phyloP scores from a whole-genome alignment of 1,284 basidiomycete genomes.

The Golubevia sp. region DNA sequence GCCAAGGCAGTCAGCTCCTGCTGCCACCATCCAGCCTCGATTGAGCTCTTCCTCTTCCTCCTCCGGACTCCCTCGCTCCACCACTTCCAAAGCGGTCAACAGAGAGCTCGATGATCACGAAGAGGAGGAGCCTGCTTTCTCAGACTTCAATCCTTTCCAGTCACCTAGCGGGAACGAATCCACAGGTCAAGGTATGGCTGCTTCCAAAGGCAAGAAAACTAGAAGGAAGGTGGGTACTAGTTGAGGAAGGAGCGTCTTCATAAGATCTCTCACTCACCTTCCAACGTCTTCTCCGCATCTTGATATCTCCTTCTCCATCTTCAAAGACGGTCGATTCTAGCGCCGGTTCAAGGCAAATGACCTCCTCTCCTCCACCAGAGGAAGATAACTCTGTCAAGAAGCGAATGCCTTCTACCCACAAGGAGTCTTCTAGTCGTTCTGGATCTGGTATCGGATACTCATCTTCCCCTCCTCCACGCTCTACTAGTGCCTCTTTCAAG shows the following conservation, averaged over 20 bases:
- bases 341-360: neutral
- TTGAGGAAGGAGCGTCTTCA: too few relatives aligned
- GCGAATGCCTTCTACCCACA: neutral
- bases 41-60: constrained; percentile 60
- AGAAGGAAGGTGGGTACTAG: too few relatives aligned
- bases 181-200: too few relatives aligned
- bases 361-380: constrained; percentile 2
- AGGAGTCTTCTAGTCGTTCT: neutral
- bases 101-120: too few relatives aligned
- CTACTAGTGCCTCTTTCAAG: neutral
- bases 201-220: too few relatives aligned
- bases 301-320: neutral
- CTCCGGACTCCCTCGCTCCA: constrained; percentile 16
- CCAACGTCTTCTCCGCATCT: neutral
- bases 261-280: too few relatives aligned
- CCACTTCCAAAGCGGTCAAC: too few relatives aligned
- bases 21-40: too few relatives aligned
- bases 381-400: neutral
- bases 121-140: too few relatives aligned
- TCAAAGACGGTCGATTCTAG: constrained; percentile 22
- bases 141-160: too few relatives aligned
- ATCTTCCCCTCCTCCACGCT: neutral
- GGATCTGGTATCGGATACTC: neutral
- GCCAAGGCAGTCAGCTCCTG: too few relatives aligned
- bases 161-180: too few relatives aligned